Evolutionary conservation across 2,329 filamentous ascomycete species (phyloP).

Genomic region (Calcarisporium arbuscula): DNA sequence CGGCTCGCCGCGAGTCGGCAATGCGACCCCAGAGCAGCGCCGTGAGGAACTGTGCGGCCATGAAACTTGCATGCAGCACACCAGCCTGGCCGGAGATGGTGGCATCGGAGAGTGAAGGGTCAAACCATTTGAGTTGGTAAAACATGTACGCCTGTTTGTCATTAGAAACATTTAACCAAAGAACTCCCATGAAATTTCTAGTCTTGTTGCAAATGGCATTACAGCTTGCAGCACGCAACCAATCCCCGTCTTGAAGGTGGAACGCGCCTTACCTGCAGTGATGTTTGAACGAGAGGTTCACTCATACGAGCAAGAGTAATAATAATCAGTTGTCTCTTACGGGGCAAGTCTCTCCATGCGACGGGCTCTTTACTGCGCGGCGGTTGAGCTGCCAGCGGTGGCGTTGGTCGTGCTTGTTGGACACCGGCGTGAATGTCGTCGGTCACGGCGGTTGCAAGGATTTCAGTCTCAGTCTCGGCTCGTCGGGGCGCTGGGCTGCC

Average conservation of each 20-base stretch:
- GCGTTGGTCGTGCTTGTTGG: neutral
- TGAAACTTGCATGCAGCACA: conserved; percentile 72
- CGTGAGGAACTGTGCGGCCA: conserved; percentile 73
- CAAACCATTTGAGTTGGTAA: conserved; percentile 80
- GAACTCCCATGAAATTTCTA: no score
- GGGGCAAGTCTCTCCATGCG: conserved; percentile 64
- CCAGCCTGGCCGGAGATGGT: conserved; percentile 73
- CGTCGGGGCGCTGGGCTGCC: no score
- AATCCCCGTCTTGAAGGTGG: no score
- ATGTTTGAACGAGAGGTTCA: conserved; percentile 77
- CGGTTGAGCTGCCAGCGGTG: neutral
- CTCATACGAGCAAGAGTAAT: conserved; percentile 73
- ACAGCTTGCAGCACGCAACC: no score
- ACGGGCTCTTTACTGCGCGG: conserved; percentile 13
- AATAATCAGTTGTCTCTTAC: conserved; percentile 70
- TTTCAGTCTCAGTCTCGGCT: no score
- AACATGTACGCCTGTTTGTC: conserved; percentile 74
- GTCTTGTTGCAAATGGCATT: no score
- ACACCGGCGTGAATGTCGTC: neutral
- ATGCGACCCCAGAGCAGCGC: conserved; percentile 77
- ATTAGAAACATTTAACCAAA: no score
- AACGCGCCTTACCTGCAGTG: conserved; percentile 40
- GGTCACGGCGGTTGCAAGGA: neutral
- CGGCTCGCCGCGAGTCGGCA: conserved; percentile 55
- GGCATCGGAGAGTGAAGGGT: conserved; percentile 45